phyloP scores from a whole-genome alignment of 192 early-diverging fungal species.

The Coemansia sp. region DNA sequence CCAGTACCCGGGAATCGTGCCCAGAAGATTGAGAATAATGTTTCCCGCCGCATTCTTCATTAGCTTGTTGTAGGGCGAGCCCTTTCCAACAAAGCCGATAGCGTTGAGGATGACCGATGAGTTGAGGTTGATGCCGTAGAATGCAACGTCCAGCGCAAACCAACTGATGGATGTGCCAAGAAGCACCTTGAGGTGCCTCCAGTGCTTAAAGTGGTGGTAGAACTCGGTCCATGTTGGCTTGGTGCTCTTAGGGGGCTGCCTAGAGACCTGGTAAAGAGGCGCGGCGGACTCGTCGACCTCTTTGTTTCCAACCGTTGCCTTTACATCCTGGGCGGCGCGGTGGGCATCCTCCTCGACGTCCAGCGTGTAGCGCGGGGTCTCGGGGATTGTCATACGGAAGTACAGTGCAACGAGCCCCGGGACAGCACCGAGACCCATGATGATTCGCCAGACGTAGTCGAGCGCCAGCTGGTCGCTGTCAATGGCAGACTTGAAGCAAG shows the following conservation, averaged over 20 bases:
- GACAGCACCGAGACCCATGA: slow-evolving; percentile 79
- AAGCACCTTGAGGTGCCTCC: slow-evolving; percentile 79
- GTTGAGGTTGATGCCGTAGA: slow-evolving; percentile 80
- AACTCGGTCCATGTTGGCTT: slow-evolving; percentile 62
- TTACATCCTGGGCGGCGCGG: slow-evolving; percentile 31
- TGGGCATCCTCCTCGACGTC: slow-evolving; percentile 68
- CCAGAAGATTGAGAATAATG: slow-evolving; percentile 81
- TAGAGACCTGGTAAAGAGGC: slow-evolving; percentile 50
- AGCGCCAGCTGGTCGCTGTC: slow-evolving; percentile 62
- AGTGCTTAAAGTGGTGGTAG: slow-evolving; percentile 69
- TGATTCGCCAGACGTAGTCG: slow-evolving; percentile 87
- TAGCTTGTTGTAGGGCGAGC: slow-evolving; percentile 50
- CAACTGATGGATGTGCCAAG: slow-evolving; percentile 71
- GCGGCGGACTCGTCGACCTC: slow-evolving; percentile 29
- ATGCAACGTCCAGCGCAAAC: slow-evolving; percentile 78
- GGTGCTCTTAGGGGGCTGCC: slow-evolving; percentile 15
- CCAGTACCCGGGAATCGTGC: slow-evolving; percentile 93
- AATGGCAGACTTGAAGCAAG: slow-evolving; percentile 69
- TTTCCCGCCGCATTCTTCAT: slow-evolving; percentile 82
- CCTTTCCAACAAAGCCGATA: slow-evolving; percentile 62
- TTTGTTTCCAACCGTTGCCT: slow-evolving; percentile 26
- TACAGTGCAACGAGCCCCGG: slow-evolving; percentile 83
- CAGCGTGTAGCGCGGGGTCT: slow-evolving; percentile 88
- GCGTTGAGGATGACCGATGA: slow-evolving; percentile 69
- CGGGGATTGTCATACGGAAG: slow-evolving; percentile 89